A percentile compares a stretch with the other conserved stretches of the same genome.
These are phyloP conservation scores for Brasenia schreberi DNA, from an alignment of 164 flowering plant species.

Conservation along the genomic window DNA sequence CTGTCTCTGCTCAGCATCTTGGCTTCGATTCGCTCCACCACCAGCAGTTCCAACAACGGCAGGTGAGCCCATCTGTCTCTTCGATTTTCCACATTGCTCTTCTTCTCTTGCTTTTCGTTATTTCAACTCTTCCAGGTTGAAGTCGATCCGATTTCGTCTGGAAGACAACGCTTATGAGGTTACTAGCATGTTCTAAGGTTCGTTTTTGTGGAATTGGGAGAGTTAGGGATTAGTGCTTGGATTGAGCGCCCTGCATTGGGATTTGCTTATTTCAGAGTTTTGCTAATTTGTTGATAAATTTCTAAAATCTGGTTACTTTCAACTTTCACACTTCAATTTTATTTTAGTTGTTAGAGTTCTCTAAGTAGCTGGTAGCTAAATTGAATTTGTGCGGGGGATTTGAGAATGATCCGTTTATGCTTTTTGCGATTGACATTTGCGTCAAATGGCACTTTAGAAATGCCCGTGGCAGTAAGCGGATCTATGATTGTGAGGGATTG, in stretches of 20 bases:
- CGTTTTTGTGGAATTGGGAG: neutral
- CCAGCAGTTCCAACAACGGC: constrained; percentile 32
- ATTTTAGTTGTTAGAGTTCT: neutral
- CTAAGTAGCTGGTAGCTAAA: neutral
- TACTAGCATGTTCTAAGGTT: neutral
- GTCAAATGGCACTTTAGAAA: neutral
- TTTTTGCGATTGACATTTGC: neutral
- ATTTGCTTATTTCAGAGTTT: neutral
- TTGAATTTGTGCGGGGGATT: neutral
- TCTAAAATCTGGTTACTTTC: too few species aligned
- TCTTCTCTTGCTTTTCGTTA: neutral
- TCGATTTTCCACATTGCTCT: constrained; percentile 1
- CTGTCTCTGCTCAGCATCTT: constrained; percentile 51
- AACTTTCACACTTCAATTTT: too few species aligned
- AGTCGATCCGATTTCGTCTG: too few species aligned
- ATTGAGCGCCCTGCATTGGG: neutral
- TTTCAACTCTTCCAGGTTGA: neutral
- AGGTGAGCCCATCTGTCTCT: constrained; percentile 20
- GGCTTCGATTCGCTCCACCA: constrained; percentile 58
- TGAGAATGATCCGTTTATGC: neutral
- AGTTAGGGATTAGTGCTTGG: neutral
- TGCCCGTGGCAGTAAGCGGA: neutral
- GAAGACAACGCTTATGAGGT: neutral
- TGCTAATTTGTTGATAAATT: neutral
- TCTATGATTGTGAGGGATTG: neutral